These are phyloP conservation scores for Begonia loranthoides DNA, from an alignment of 306 rosid species.

Conservation along the genomic window DNA sequence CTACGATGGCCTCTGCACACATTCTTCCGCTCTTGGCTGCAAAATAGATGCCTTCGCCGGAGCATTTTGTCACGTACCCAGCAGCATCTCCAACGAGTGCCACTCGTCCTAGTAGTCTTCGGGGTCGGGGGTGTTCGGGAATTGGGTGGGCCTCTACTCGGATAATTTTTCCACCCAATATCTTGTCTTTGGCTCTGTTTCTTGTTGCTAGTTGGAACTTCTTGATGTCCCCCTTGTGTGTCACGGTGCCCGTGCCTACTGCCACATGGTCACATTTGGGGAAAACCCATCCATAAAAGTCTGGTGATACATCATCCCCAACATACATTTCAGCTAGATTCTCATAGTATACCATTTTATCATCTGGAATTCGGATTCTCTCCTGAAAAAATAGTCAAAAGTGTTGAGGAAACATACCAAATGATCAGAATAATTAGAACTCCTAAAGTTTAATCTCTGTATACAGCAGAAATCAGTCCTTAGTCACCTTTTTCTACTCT, in stretches of 20 bases:
- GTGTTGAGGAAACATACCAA: neutral
- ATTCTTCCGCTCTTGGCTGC: conserved; percentile 97
- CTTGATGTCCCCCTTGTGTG: conserved; percentile 97
- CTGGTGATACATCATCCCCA: conserved; percentile 95
- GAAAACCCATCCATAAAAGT: conserved; percentile 96
- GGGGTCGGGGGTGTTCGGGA: conserved; percentile 94
- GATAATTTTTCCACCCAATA: conserved; percentile 72
- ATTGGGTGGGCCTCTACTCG: conserved; percentile 98
- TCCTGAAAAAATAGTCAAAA: conserved; percentile 32
- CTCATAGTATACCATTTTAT: conserved; percentile 87
- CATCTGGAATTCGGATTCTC: conserved; percentile 82
- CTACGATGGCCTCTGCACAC: conserved; percentile 93
- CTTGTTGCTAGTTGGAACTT: conserved; percentile 95
- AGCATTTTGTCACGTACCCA: conserved; percentile 93
- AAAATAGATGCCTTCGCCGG: conserved; percentile 92
- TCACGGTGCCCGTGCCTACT: conserved; percentile 93
- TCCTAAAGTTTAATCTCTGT: no score
- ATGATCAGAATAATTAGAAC: neutral
- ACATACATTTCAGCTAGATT: conserved; percentile 93
- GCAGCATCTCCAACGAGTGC: conserved; percentile 96
- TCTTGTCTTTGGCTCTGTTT: conserved; percentile 91
- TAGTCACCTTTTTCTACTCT: no score
- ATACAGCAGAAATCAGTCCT: no score
- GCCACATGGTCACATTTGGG: conserved; percentile 98
- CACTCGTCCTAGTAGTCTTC: conserved; percentile 61